phyloP scores from a whole-genome alignment of 768 basidiomycete species.

The Russula olivacea region DNA sequence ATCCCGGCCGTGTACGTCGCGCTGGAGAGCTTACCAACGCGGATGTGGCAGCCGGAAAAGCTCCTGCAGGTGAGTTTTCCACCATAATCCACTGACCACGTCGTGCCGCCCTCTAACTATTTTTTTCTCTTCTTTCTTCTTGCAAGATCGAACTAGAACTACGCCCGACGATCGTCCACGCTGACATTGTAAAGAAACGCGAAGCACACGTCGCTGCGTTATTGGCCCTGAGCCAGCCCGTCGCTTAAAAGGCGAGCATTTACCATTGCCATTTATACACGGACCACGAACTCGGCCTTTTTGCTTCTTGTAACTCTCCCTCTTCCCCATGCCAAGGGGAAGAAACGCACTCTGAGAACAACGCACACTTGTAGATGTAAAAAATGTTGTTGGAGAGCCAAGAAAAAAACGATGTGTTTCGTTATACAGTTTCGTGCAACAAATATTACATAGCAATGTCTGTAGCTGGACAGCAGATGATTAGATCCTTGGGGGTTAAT shows the following conservation, averaged over 20 bases:
- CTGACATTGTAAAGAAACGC: slow-evolving; percentile 49
- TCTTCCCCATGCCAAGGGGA: background rate
- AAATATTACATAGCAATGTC: background rate
- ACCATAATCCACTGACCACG: background rate
- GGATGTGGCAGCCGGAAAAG: slow-evolving; percentile 92
- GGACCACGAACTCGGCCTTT: background rate
- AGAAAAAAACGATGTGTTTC: background rate
- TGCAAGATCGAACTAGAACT: slow-evolving; percentile 52
- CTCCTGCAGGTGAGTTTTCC: slow-evolving; percentile 69
- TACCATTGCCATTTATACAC: background rate
- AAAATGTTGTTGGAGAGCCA: background rate
- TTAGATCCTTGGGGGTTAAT: background rate
- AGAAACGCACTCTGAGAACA: background rate
- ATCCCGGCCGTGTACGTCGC: slow-evolving; percentile 87
- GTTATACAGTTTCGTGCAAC: background rate
- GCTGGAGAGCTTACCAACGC: slow-evolving; percentile 81
- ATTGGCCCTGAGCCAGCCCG: slow-evolving; percentile 24
- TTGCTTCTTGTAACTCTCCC: background rate
- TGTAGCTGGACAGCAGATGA: background rate
- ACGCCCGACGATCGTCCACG: slow-evolving; percentile 42
- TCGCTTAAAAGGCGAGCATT: background rate
- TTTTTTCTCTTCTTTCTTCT: background rate
- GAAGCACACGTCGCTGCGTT: slow-evolving; percentile 45
- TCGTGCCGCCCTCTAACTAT: background rate
- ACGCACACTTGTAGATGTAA: slow-evolving; percentile 1